Percentiles rank a stretch among this genome's conserved stretches.
phyloP scores from a whole-genome alignment of 2,329 filamentous ascomycete genomes.

The Cladosporium sp. region DNA sequence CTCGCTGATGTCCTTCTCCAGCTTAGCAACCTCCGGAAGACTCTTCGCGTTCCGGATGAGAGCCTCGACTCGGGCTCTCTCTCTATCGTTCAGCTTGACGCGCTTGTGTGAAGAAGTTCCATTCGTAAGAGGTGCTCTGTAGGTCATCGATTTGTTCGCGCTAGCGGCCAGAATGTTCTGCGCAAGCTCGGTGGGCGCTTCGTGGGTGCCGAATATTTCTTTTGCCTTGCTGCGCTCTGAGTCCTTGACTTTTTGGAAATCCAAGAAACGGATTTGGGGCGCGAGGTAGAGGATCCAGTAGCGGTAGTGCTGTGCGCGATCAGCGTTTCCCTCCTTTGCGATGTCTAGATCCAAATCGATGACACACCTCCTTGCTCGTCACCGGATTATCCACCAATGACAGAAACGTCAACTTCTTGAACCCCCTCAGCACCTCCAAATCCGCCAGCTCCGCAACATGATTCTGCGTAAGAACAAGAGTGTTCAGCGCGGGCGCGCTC shows the following conservation, averaged over 20 bases:
- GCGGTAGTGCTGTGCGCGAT: slow-evolving; percentile 66
- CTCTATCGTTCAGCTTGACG: slow-evolving; percentile 66
- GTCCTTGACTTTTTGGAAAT: slow-evolving; percentile 87
- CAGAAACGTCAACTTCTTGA: slow-evolving; percentile 69
- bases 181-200: slow-evolving; percentile 71
- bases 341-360: slow-evolving; percentile 12
- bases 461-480: slow-evolving; percentile 78
- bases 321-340: slow-evolving; percentile 11
- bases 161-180: slow-evolving; percentile 80
- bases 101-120: slow-evolving; percentile 34
- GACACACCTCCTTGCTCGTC: slow-evolving; percentile 76
- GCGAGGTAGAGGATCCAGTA: slow-evolving; percentile 86
- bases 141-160: slow-evolving; percentile 64
- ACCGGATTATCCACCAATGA: slow-evolving; percentile 83
- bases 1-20: slow-evolving; percentile 90
- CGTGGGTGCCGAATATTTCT: slow-evolving; percentile 72
- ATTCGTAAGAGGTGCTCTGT: slow-evolving; percentile 39
- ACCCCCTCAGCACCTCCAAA: slow-evolving; percentile 68
- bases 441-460: slow-evolving; percentile 78
- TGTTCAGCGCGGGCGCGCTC: slow-evolving; percentile 73
- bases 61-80: slow-evolving; percentile 78
- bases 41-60: slow-evolving; percentile 85
- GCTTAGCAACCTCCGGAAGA: slow-evolving; percentile 76
- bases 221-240: slow-evolving; percentile 68
- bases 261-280: slow-evolving; percentile 79